phyloP scores from a whole-genome alignment of 495 filamentous ascomycete genomes.

The Massariosphaeria phaeospora region DNA sequence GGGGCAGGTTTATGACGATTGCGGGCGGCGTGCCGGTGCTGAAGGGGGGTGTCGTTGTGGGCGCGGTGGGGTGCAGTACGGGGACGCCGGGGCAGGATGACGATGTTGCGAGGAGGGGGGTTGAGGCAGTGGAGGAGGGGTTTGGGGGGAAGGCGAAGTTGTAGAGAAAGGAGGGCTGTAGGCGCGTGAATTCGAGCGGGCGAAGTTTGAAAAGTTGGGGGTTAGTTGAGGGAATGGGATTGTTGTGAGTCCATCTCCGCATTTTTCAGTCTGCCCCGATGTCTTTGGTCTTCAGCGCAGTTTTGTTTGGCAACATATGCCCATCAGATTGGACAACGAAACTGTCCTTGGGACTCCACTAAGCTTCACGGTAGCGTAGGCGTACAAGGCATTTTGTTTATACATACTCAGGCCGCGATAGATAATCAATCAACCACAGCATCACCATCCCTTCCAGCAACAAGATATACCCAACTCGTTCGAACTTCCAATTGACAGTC shows the following conservation, averaged over 20 bases:
- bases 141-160: constrained; percentile 35
- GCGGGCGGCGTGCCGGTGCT: constrained; percentile 40
- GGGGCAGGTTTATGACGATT: constrained; percentile 39
- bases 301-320: too few species aligned
- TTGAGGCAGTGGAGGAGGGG: constrained; percentile 35
- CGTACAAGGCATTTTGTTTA: too few species aligned
- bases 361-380: too few species aligned
- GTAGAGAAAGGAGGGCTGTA: constrained; percentile 9
- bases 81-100: constrained; percentile 41
- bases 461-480: too few species aligned
- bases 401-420: too few species aligned
- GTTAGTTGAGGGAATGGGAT: neutral
- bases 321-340: too few species aligned
- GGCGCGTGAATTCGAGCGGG: neutral
- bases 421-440: too few species aligned
- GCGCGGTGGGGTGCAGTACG: constrained; percentile 40
- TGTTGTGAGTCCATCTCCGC: neutral
- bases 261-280: too few species aligned
- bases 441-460: too few species aligned
- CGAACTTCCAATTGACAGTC: too few species aligned
- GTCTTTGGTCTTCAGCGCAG: too few species aligned
- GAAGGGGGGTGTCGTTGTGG: constrained; percentile 35
- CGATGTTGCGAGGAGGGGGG: constrained; percentile 37
- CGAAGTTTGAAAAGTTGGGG: neutral
- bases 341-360: too few species aligned